phyloP scores from a whole-genome alignment of 106 monocot genomes.

The Triglochin maritima region DNA sequence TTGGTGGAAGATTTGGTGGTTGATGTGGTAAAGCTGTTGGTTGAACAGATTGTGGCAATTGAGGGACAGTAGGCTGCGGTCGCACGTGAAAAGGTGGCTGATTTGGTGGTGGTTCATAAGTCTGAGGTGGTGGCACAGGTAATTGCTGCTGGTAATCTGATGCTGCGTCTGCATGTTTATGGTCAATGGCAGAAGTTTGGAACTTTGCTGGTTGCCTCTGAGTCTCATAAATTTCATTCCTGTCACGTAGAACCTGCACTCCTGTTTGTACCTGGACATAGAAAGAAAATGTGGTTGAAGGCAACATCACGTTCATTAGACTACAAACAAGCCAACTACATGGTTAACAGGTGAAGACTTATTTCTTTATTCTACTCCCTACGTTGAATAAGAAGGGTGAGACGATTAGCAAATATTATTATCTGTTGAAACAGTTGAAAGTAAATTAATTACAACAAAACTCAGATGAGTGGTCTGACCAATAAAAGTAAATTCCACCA shows the following conservation, averaged over 20 bases:
- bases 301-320: no score
- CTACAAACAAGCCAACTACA: no score
- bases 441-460: no score
- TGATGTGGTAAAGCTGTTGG: neutral
- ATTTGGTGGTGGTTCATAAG: neutral
- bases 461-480: no score
- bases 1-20: slow-evolving; percentile 6
- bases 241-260: slow-evolving; percentile 65
- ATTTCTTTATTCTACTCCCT: no score
- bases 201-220: slow-evolving; percentile 52
- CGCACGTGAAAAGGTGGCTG: slow-evolving; percentile 7
- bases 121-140: slow-evolving; percentile 1
- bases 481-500: no score
- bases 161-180: neutral
- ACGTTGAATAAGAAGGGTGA: no score
- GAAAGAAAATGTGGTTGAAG: no score
- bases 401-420: no score
- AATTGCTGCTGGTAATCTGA: neutral
- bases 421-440: no score
- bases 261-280: slow-evolving; percentile 56
- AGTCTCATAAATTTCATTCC: slow-evolving; percentile 61
- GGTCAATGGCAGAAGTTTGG: slow-evolving; percentile 7
- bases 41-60: neutral
- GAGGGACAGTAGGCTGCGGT: neutral
- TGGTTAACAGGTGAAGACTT: no score